A percentile compares a stretch with the other conserved stretches of the same genome.
These are phyloP conservation scores for Ilex aquifolium DNA, from an alignment of 257 asterid genomes.

Conservation along the genomic window DNA sequence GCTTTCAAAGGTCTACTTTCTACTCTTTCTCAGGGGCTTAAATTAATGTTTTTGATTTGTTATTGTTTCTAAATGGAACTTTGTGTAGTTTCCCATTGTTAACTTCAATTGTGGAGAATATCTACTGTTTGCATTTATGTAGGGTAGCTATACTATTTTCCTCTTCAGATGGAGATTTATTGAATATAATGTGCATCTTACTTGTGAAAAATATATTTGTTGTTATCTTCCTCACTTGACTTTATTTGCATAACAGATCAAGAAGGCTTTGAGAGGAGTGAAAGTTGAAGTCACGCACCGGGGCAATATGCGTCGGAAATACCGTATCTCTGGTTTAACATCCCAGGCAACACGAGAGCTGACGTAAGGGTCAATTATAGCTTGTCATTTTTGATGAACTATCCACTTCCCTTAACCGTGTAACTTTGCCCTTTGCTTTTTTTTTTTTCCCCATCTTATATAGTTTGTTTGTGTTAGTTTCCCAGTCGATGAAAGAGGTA, in stretches of 20 bases:
- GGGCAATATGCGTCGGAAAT: conserved; percentile 93
- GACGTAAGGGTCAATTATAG: conserved; percentile 43
- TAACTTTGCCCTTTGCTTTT: too few relatives aligned
- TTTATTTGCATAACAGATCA: conserved; percentile 39
- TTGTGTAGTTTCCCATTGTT: too few relatives aligned
- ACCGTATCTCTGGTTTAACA: conserved; percentile 84
- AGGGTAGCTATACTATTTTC: too few relatives aligned
- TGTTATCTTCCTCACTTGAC: background rate
- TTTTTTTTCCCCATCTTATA: conserved; percentile 1
- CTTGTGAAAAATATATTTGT: background rate
- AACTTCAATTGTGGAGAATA: too few relatives aligned
- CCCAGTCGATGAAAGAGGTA: conserved; percentile 85
- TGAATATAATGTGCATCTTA: too few relatives aligned
- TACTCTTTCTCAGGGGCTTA: too few relatives aligned
- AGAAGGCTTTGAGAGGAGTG: conserved; percentile 91
- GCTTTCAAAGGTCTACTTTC: too few relatives aligned
- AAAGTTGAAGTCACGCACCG: conserved; percentile 96
- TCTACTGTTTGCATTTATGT: too few relatives aligned
- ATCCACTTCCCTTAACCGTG: too few relatives aligned
- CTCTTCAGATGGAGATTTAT: too few relatives aligned
- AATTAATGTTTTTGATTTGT: too few relatives aligned
- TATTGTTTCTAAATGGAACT: too few relatives aligned
- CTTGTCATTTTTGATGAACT: background rate
- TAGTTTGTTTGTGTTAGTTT: conserved; percentile 40
- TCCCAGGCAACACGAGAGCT: conserved; percentile 84